Evolutionary conservation across 345 rosid species (phyloP).

Genomic region (Eucalyptus regnans): DNA sequence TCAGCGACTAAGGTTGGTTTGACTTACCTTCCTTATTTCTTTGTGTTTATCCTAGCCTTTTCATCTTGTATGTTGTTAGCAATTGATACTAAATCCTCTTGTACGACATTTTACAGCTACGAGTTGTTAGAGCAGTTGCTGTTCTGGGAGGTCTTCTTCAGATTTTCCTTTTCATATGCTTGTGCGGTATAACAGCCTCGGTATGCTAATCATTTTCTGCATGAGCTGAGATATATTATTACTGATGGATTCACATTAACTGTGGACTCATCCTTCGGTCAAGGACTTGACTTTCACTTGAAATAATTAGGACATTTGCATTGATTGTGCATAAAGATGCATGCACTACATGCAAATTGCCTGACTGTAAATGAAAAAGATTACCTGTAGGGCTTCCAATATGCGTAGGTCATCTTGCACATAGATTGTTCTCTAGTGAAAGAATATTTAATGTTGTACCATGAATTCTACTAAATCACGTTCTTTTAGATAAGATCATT

Average conservation of each 20-base stretch:
- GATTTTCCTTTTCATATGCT: constrained; percentile 83
- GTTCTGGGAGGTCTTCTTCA: constrained; percentile 86
- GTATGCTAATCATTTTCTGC: constrained; percentile 24
- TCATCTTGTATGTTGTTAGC: background rate
- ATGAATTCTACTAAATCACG: background rate
- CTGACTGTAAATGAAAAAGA: background rate
- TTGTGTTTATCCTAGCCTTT: background rate
- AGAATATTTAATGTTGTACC: background rate
- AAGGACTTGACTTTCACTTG: background rate
- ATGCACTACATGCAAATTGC: background rate
- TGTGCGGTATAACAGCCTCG: constrained; percentile 73
- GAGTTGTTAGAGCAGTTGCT: constrained; percentile 93
- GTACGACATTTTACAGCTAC: constrained; percentile 42
- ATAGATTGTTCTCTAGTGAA: background rate
- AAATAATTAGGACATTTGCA: background rate
- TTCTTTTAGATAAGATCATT: background rate
- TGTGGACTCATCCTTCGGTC: background rate
- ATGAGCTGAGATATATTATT: background rate
- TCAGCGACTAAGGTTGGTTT: constrained; percentile 59
- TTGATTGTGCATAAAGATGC: background rate
- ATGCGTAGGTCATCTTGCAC: background rate
- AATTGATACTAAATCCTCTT: background rate
- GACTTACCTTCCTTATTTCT: background rate
- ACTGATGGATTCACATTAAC: background rate
- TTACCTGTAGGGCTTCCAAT: background rate